Conservation (phyloP, 2,329 filamentous ascomycete species). For the Teratosphaeria epicoccoides region DNA sequence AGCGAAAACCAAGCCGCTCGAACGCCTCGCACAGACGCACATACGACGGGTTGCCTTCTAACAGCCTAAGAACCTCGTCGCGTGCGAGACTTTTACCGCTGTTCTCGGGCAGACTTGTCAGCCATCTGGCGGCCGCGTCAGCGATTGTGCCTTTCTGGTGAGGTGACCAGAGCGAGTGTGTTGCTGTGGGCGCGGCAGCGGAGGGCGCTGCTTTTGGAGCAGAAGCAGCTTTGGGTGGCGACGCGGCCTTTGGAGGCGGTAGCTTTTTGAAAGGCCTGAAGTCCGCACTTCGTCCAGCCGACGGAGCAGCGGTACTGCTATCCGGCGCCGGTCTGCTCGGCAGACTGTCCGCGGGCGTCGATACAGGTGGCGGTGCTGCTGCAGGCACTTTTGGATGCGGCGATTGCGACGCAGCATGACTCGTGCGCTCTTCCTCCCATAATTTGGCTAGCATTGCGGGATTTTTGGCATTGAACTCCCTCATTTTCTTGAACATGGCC, state of each 20-base stretch:
- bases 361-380: neutral
- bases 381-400: conserved; percentile 1
- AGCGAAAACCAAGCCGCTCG: conserved; percentile 38
- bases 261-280: conserved; percentile 2
- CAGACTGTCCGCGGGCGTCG: neutral
- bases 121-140: conserved; percentile 37
- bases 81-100: conserved; percentile 27
- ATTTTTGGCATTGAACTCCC: conserved; percentile 45
- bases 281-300: neutral
- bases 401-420: conserved; percentile 5
- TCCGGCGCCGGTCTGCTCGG: neutral
- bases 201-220: conserved; percentile 1
- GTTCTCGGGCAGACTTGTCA: conserved; percentile 37
- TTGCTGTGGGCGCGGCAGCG: neutral
- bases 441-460: conserved; percentile 44
- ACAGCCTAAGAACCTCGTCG: conserved; percentile 35
- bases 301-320: neutral
- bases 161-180: conserved; percentile 39
- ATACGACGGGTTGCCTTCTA: conserved; percentile 46
- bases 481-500: conserved; percentile 47
- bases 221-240: neutral
- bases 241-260: neutral
- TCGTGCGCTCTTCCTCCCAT: conserved; percentile 43
- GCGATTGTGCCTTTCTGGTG: conserved; percentile 43
- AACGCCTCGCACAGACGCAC: conserved; percentile 44